These are phyloP conservation scores for Xylariaceae sp. DNA, from an alignment of 2,329 filamentous ascomycete species.

Conservation along the genomic window DNA sequence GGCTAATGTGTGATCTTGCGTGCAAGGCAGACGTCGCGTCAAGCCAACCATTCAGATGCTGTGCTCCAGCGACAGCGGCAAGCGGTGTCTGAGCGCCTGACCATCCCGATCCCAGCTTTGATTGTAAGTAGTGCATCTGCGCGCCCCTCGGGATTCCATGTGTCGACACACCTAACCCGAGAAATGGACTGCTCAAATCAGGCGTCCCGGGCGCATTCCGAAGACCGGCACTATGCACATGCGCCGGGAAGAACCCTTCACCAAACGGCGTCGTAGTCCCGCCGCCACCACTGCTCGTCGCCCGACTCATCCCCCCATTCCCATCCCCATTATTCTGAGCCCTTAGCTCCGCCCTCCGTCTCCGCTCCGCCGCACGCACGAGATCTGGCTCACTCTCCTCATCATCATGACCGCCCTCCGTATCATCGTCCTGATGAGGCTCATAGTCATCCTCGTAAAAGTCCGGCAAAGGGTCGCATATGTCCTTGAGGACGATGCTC, in stretches of 20 bases:
- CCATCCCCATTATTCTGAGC: conserved; percentile 22
- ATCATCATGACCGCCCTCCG: conserved; percentile 38
- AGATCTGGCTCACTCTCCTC: conserved; percentile 30
- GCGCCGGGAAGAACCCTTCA: conserved; percentile 33
- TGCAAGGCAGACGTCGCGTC: conserved; percentile 21
- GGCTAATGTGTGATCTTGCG: not conserved
- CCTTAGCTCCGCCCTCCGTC: conserved; percentile 33
- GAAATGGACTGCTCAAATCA: conserved; percentile 52
- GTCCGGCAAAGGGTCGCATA: conserved; percentile 89
- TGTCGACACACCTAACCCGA: conserved; percentile 48
- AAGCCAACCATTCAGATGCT: conserved; percentile 50
- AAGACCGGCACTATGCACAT: conserved; percentile 36
- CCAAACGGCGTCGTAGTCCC: conserved; percentile 21
- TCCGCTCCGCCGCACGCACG: conserved; percentile 33
- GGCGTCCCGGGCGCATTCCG: conserved; percentile 33
- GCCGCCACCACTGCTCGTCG: conserved; percentile 14
- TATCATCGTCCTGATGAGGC: conserved; percentile 52
- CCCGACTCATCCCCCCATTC: conserved; percentile 10
- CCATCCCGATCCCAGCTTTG: conserved; percentile 64
- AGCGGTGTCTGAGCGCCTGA: conserved; percentile 75
- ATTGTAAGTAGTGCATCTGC: conserved; percentile 78
- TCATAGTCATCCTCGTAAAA: conserved; percentile 86
- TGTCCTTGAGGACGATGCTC: conserved; percentile 87
- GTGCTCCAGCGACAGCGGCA: conserved; percentile 70
- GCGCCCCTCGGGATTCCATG: conserved; percentile 65